A percentile compares a stretch with the other conserved stretches of the same genome.
Evolutionary conservation across 768 basidiomycete species (phyloP).

Genomic region (Lentinus brumalis): DNA sequence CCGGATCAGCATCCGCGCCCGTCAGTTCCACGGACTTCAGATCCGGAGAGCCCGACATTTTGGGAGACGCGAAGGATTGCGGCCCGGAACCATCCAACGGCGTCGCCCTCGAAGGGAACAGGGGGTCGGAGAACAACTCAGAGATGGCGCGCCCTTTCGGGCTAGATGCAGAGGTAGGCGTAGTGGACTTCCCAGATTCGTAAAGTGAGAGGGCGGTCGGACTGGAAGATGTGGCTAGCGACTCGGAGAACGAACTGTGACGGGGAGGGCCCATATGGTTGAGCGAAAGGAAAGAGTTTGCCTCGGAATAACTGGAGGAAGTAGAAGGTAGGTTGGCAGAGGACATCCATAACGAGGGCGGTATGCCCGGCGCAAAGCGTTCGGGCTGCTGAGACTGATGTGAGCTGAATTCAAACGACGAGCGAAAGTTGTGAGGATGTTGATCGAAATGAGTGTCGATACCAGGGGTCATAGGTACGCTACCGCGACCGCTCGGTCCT

Average conservation of each 20-base stretch:
- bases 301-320: slow-evolving; percentile 37
- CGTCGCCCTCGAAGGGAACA: slow-evolving; percentile 52
- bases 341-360: slow-evolving; percentile 87
- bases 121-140: slow-evolving; percentile 64
- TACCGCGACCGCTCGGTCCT: slow-evolving; percentile 10
- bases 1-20: slow-evolving; percentile 54
- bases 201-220: slow-evolving; percentile 31
- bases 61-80: slow-evolving; percentile 65
- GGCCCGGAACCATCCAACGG: slow-evolving; percentile 37
- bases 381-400: slow-evolving; percentile 40
- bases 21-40: slow-evolving; percentile 48
- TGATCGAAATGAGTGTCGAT: slow-evolving; percentile 21
- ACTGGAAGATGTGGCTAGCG: slow-evolving; percentile 27
- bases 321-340: slow-evolving; percentile 53
- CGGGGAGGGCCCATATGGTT: slow-evolving; percentile 25
- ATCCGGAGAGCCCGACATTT: slow-evolving; percentile 69
- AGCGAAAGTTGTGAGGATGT: slow-evolving; percentile 21
- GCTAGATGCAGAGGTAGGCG: slow-evolving; percentile 31
- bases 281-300: slow-evolving; percentile 24
- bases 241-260: slow-evolving; percentile 23
- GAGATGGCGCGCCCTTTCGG: slow-evolving; percentile 34
- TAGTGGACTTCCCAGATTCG: slow-evolving; percentile 28
- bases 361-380: slow-evolving; percentile 56
- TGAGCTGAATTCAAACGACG: slow-evolving; percentile 29
- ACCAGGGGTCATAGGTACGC: slow-evolving; percentile 12